A percentile compares a stretch with the other conserved stretches of the same genome.
These are phyloP conservation scores for Paxillus ammoniavirescens DNA, from an alignment of 768 basidiomycete genomes.

Conservation along the genomic window DNA sequence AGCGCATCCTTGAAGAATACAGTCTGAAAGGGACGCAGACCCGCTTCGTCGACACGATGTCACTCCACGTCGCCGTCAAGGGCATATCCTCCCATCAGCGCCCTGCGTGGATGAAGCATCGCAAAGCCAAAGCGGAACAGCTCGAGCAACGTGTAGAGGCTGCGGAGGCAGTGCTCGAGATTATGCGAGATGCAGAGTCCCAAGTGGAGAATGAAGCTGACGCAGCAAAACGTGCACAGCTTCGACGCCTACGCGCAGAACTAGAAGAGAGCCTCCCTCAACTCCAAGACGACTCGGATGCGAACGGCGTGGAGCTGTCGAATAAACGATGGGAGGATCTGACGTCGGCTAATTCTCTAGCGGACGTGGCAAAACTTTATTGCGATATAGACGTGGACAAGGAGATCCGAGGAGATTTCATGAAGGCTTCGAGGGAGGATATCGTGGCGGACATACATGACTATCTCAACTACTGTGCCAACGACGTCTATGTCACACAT, in stretches of 20 bases:
- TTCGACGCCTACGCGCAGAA: slow-evolving; percentile 36
- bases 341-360: slow-evolving; percentile 88
- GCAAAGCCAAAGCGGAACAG: slow-evolving; percentile 63
- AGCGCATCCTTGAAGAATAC: slow-evolving; percentile 83
- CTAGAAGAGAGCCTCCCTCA: slow-evolving; percentile 42
- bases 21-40: slow-evolving; percentile 59
- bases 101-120: slow-evolving; percentile 86
- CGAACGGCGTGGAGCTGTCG: slow-evolving; percentile 40
- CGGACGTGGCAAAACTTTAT: slow-evolving; percentile 89
- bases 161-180: slow-evolving; percentile 56
- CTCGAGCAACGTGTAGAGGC: slow-evolving; percentile 61
- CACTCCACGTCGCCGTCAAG: slow-evolving; percentile 88
- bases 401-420: slow-evolving; percentile 70
- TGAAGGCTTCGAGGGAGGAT: slow-evolving; percentile 62
- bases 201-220: slow-evolving; percentile 42
- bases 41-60: slow-evolving; percentile 92
- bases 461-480: slow-evolving; percentile 83
- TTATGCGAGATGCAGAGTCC: slow-evolving; percentile 42
- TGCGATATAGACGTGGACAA: slow-evolving; percentile 83
- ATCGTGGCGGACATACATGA: slow-evolving; percentile 65
- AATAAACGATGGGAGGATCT: slow-evolving; percentile 88
- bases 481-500: slow-evolving; percentile 84
- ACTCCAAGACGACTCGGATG: slow-evolving; percentile 36
- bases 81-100: slow-evolving; percentile 95
- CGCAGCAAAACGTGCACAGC: slow-evolving; percentile 32